Evolutionary conservation across 257 asterid genomes (phyloP).

Genomic region (Voacanga thouarsii): DNA sequence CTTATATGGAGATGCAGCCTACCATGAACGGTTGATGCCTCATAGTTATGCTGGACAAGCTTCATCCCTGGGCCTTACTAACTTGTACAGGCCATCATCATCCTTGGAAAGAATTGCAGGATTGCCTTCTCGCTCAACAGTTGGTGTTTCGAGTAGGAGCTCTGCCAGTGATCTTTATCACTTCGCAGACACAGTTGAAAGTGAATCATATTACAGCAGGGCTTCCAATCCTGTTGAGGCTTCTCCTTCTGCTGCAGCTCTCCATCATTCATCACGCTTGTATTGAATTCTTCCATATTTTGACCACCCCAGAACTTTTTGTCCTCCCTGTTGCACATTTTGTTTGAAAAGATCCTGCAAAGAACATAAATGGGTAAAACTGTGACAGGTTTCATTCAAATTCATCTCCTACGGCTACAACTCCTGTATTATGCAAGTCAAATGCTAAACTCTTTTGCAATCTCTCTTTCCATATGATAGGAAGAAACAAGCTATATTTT

Average conservation of each 20-base stretch:
- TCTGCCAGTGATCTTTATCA: conserved; percentile 60
- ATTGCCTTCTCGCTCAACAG: conserved; percentile 35
- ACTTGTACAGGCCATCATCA: conserved; percentile 44
- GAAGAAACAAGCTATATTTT: no score
- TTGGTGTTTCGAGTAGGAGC: conserved; percentile 35
- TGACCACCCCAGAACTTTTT: neutral
- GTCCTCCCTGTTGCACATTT: neutral
- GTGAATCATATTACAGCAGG: conserved; percentile 32
- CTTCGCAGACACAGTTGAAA: conserved; percentile 58
- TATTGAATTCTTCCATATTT: conserved; percentile 23
- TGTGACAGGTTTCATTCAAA: neutral
- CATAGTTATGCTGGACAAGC: conserved; percentile 33
- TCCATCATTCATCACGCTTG: conserved; percentile 44
- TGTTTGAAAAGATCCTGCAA: neutral
- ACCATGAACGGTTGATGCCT: conserved; percentile 32
- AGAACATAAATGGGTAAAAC: neutral
- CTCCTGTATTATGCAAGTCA: neutral
- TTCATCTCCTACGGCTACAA: neutral
- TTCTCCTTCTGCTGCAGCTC: conserved; percentile 30
- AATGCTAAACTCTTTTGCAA: neutral
- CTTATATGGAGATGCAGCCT: conserved; percentile 37
- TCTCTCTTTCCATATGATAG: no score
- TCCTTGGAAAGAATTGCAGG: conserved; percentile 48
- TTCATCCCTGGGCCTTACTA: conserved; percentile 35
- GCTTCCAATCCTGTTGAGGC: conserved; percentile 28